These are phyloP conservation scores for Choiromyces venosus DNA, from an alignment of 495 filamentous ascomycete genomes.

Conservation along the genomic window DNA sequence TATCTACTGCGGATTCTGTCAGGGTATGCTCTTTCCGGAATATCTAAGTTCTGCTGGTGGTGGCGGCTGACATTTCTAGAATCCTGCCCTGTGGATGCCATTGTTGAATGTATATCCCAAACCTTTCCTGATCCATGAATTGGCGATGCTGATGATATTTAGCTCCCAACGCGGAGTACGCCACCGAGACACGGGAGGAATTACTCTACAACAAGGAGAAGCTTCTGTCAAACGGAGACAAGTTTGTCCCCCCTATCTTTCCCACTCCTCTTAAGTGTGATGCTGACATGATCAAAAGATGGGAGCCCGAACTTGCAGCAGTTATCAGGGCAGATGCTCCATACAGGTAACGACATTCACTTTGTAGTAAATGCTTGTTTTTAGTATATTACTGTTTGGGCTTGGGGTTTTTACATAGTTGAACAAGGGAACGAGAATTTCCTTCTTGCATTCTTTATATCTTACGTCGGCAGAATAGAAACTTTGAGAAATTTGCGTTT, in stretches of 20 bases:
- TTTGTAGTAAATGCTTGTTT: not conserved
- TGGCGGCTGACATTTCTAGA: constrained; percentile 46
- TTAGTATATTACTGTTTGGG: not conserved
- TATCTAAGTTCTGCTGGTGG: not conserved
- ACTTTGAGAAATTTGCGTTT: not conserved
- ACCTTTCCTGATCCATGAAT: too few species aligned
- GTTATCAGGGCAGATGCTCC: constrained; percentile 81
- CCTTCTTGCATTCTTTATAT: not conserved
- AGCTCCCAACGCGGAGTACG: constrained; percentile 94
- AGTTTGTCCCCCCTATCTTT: constrained; percentile 12
- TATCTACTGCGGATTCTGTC: constrained; percentile 99
- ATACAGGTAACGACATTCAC: constrained; percentile 60
- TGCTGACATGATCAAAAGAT: constrained; percentile 56
- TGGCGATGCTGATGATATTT: not conserved
- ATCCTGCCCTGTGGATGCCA: constrained; percentile 96
- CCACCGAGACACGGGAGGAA: constrained; percentile 95
- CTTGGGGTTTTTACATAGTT: not conserved
- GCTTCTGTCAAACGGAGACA: constrained; percentile 41
- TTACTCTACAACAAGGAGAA: constrained; percentile 94
- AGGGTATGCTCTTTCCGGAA: constrained; percentile 44
- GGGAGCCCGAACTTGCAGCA: constrained; percentile 95
- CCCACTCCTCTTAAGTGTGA: not conserved
- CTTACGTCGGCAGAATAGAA: not conserved
- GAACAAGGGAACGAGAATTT: not conserved
- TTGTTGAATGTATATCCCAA: constrained; percentile 68